phyloP scores from a whole-genome alignment of 208 protist genomes.

The Leishmania lainsoni region DNA sequence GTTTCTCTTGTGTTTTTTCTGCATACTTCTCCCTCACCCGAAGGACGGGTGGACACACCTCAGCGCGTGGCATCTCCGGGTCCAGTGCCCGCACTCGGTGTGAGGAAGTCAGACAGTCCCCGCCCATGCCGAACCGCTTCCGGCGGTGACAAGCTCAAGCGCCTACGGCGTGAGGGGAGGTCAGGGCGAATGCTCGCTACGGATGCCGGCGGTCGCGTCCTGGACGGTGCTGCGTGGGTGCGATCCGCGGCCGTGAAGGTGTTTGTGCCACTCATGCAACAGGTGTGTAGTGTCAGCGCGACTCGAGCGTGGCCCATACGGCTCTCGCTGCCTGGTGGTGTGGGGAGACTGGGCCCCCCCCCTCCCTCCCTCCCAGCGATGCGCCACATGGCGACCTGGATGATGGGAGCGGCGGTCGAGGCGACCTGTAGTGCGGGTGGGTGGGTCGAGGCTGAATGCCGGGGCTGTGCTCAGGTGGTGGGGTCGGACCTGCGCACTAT shows the following conservation, averaged over 20 bases:
- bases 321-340: background rate
- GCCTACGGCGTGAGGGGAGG: background rate
- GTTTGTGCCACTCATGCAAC: background rate
- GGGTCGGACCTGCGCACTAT: background rate
- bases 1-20: background rate
- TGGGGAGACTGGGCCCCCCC: too few species aligned
- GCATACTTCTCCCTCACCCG: too few species aligned
- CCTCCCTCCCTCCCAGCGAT: background rate
- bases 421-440: background rate
- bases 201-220: background rate
- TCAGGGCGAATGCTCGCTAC: background rate
- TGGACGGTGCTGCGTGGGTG: background rate
- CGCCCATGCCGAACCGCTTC: background rate
- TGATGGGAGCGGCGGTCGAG: background rate
- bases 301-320: background rate
- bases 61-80: background rate
- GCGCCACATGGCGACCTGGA: background rate
- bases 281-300: background rate
- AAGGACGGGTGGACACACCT: background rate
- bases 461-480: background rate
- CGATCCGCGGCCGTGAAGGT: background rate
- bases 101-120: background rate
- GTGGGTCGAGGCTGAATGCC: background rate
- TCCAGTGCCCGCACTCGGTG: background rate
- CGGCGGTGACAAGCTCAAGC: background rate